Base-by-base conservation (phyloP, 805 yeast genomes). In the Torulaspora indica region DNA sequence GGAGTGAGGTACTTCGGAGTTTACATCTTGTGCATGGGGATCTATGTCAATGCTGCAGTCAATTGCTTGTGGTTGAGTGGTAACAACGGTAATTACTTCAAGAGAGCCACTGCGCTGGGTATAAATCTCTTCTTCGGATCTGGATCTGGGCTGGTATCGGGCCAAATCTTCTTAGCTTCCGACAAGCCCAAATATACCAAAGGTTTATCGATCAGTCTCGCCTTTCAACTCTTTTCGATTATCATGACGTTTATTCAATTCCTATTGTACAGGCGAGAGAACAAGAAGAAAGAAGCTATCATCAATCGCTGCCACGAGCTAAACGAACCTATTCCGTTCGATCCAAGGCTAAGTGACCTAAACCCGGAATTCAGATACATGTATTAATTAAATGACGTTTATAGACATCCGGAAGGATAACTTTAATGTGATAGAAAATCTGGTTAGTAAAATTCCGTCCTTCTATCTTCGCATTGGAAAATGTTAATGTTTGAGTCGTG, bases 401-500 rank as follows among this genome's bases (percentile, higher is more conserved):
- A 35, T 35, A 35, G 39, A 35, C 14, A 25, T 15, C 15, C 27
- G 13, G 13, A n/a, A 9, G 12, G 28, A 25, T 25, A 9, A 25
- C 3, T 8, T 12, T 25, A 3, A 8, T 25, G n/a, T 25, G 10
- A 12, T 25, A 8, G n/a, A 25, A n/a, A 18, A 18, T n/a, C 28
- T 27, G 28, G 35, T 15, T 35, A 46, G 20, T 40, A 46, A 14
- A 37, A 48, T 22, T 55, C 59, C 8, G 46, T 38, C 18, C 45
- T 50, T 9, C 38, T 49, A 20, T 71, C 75, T n/a, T 63, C 58
- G 53, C 82, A 78, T 37, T 71, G 71, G 56, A 81, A 83, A 22
- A 88, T 68, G 52, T 77, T 76, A 34, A 89, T 79, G 52, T 75
- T 77, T 1, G 88, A 73, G 59, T 84, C 93, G 58, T 87, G 95